Evolutionary conservation across 805 yeast genomes (phyloP).

Genomic region (Myxozyma lipomycoides): DNA sequence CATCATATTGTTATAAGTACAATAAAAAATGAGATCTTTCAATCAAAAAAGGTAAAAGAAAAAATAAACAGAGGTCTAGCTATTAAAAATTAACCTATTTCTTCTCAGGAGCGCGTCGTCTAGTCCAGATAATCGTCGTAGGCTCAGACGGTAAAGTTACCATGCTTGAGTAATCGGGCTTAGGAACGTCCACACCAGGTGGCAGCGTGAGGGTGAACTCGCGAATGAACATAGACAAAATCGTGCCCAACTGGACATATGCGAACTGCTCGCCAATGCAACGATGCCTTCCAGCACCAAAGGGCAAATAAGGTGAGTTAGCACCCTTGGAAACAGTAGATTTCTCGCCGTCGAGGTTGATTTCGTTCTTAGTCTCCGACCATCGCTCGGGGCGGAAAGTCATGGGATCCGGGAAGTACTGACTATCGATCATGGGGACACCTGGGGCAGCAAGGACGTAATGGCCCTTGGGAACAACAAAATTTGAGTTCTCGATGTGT

Average conservation of each 20-base stretch:
- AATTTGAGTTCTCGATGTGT: slow-evolving; percentile 71
- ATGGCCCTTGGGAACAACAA: slow-evolving; percentile 84
- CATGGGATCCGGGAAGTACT: slow-evolving; percentile 72
- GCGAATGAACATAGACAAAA: slow-evolving; percentile 69
- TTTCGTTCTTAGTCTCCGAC: slow-evolving; percentile 41
- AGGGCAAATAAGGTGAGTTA: slow-evolving; percentile 90
- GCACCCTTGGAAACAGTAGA: slow-evolving; percentile 84
- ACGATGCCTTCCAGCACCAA: slow-evolving; percentile 99
- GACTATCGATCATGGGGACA: slow-evolving; percentile 70
- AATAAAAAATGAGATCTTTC: too few relatives aligned
- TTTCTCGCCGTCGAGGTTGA: slow-evolving; percentile 60
- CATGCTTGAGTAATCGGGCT: slow-evolving; percentile 54
- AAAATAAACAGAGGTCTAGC: too few relatives aligned
- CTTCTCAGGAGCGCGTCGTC: slow-evolving; percentile 16
- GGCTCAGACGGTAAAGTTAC: slow-evolving; percentile 85
- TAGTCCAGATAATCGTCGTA: slow-evolving; percentile 35
- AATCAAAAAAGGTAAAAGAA: too few relatives aligned
- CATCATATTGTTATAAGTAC: too few relatives aligned
- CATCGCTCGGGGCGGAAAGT: slow-evolving; percentile 85
- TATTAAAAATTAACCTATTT: slow-evolving; percentile 1
- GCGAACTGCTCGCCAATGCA: slow-evolving; percentile 99
- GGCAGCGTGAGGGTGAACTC: slow-evolving; percentile 73
- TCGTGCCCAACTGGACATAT: slow-evolving; percentile 82
- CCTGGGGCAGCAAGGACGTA: slow-evolving; percentile 93
- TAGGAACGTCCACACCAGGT: slow-evolving; percentile 39